A percentile compares a stretch with the other conserved stretches of the same genome.
These are phyloP conservation scores for Mallotus repandus DNA, from an alignment of 441 rosid genomes.

Conservation along the genomic window DNA sequence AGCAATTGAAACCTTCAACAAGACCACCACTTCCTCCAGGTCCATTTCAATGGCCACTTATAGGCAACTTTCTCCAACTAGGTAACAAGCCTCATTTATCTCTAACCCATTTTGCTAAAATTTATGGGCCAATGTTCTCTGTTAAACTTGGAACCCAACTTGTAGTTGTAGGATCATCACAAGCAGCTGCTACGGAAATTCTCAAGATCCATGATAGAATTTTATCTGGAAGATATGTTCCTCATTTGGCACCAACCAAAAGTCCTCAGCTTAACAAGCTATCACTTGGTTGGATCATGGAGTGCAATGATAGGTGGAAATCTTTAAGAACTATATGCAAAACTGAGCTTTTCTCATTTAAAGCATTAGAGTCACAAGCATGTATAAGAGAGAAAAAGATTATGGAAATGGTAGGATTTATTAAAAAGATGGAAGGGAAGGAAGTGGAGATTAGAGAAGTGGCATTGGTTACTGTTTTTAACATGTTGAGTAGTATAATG, in stretches of 20 bases:
- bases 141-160: constrained; percentile 38
- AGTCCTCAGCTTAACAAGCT: constrained; percentile 28
- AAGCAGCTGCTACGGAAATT: constrained; percentile 36
- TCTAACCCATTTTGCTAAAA: constrained; percentile 26
- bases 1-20: constrained; percentile 18
- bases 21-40: constrained; percentile 37
- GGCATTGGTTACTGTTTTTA: constrained; percentile 30
- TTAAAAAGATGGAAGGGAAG: constrained; percentile 34
- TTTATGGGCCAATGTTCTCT: constrained; percentile 38
- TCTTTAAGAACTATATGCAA: constrained; percentile 27
- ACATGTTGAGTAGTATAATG: constrained; percentile 32
- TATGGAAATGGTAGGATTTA: constrained; percentile 29
- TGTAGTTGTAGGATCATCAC: constrained; percentile 37
- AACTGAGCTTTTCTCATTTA: constrained; percentile 36
- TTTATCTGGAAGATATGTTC: constrained; percentile 37
- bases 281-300: constrained; percentile 36
- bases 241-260: constrained; percentile 32
- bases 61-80: constrained; percentile 40
- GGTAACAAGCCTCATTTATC: constrained; percentile 31
- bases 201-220: constrained; percentile 36
- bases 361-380: constrained; percentile 28
- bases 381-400: constrained; percentile 28
- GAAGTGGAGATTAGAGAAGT: constrained; percentile 34
- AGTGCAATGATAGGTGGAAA: constrained; percentile 43
- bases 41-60: constrained; percentile 37